Evolutionary conservation across 805 yeast genomes (phyloP), one percentile per base, ranked within the genome.

Genomic region (Candida insectorum): DNA sequence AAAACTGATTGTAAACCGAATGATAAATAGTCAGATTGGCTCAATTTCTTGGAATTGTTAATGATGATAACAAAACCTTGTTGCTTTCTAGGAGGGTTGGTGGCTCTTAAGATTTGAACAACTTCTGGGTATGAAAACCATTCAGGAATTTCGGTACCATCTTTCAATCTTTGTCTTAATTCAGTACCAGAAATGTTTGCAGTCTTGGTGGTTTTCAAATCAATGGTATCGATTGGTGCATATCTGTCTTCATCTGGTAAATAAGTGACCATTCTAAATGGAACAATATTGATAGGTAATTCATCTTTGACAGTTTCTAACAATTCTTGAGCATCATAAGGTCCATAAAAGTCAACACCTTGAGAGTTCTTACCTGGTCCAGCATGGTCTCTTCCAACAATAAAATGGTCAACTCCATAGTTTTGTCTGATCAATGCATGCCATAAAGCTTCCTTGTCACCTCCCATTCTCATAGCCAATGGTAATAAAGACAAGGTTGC

Each of bases 51-150:
- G 44, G 70, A 62, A 24, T 84, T 79, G 31, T 55, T 52, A 33
- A 87, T 65, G 41, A 80, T 72, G 33, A 88, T 65, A 6, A 86
- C 85, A 60, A 89, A 91, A 22, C 97, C 97, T 66, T 91, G 97
- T 39, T 72, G 60, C 39, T 72, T 77, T 63, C 97, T 79, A 44
- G 97, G 96, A 36, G 97, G 97, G 60, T 89, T 89, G 28, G 89
- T 77, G 51, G 86, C 91, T 58, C 97, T 81, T 51, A 89, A 73
- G 40, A 91, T 88, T 58, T 76, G 75, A 40, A 91, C 97, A 33
- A 91, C 96, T 62, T 89, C 97, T 3, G 96, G 96, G 65, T 89
- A 89, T 4, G 96, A 86, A 65, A 91, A 89, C 97, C 97, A 89
- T 56, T 78, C 93, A 43, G 97, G 97, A 48, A 89, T 91, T 42